Evolutionary conservation across 1,139 yeast species (phyloP).

Genomic region (Lizanozyma gosingica): DNA sequence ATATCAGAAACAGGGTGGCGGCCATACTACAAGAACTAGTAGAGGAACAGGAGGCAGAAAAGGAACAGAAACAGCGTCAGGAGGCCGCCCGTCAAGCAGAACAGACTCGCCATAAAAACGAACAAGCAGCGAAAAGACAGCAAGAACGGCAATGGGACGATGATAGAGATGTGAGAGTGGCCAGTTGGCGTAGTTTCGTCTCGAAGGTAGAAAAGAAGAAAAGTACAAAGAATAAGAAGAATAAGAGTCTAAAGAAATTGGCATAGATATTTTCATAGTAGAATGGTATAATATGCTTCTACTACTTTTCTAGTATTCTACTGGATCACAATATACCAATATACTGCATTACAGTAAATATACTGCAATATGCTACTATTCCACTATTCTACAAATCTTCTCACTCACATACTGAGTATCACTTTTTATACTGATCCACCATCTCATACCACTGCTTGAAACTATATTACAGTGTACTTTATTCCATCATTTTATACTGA

Average conservation of each 20-base stretch:
- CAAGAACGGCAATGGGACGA: conserved; percentile 2
- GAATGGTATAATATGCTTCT: too few species aligned
- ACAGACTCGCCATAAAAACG: background rate
- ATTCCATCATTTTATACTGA: too few species aligned
- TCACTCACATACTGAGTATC: too few species aligned
- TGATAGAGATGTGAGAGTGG: conserved; percentile 1
- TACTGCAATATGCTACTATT: too few species aligned
- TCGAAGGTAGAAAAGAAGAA: conserved; percentile 2
- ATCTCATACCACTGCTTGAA: too few species aligned
- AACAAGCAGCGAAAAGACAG: background rate
- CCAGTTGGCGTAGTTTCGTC: conserved; percentile 1
- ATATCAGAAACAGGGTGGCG: background rate
- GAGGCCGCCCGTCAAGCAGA: background rate
- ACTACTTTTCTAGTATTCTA: too few species aligned
- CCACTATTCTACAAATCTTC: too few species aligned
- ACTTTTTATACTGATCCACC: too few species aligned
- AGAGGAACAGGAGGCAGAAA: background rate
- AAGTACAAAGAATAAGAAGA: conserved; percentile 2
- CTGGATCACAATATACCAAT: too few species aligned
- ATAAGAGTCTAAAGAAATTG: background rate
- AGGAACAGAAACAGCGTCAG: background rate
- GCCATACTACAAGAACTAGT: background rate
- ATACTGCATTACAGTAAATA: too few species aligned
- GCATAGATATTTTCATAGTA: too few species aligned
- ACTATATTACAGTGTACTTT: too few species aligned